Percentiles rank a stretch among this genome's conserved stretches.
phyloP scores from a whole-genome alignment of 2,329 filamentous ascomycete genomes.

The Ophiostoma perfectum region DNA sequence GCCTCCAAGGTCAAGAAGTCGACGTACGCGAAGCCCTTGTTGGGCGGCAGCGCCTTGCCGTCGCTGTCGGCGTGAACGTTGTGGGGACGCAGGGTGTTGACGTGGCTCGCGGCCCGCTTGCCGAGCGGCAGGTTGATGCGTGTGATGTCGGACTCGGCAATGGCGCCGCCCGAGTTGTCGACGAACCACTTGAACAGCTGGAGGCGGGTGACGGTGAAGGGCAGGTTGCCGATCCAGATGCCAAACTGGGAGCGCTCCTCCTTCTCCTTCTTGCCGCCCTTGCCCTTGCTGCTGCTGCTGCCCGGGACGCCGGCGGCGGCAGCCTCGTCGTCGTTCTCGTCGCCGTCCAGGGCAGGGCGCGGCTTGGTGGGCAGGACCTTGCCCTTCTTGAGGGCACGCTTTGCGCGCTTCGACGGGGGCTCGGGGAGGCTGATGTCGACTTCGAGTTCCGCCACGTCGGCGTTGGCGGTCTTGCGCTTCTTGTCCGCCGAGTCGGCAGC shows the following conservation, averaged over 20 bases:
- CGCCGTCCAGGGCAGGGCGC: constrained; percentile 32
- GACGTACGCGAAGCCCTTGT: constrained; percentile 94
- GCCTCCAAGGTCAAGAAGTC: constrained; percentile 72
- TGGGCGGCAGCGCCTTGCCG: constrained; percentile 42
- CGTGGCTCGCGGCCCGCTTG: constrained; percentile 30
- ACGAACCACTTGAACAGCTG: constrained; percentile 77
- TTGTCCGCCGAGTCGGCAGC: constrained; percentile 51
- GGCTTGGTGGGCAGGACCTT: constrained; percentile 47
- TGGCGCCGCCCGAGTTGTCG: constrained; percentile 60
- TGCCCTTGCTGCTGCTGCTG: neutral
- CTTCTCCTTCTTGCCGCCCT: constrained; percentile 29
- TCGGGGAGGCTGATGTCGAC: constrained; percentile 87
- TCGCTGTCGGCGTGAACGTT: constrained; percentile 32
- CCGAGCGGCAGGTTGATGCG: constrained; percentile 67
- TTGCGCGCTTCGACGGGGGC: constrained; percentile 88
- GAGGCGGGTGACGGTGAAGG: constrained; percentile 70
- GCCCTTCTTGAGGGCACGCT: constrained; percentile 82
- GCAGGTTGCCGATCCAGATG: constrained; percentile 93
- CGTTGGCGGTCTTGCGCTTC: constrained; percentile 60
- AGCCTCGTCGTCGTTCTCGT: constrained; percentile 15
- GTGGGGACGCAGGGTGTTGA: constrained; percentile 19
- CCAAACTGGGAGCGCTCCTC: constrained; percentile 70
- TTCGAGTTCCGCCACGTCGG: constrained; percentile 63
- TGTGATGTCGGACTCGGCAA: constrained; percentile 68
- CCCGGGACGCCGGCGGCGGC: neutral